These are phyloP conservation scores for Coleophoma crateriformis DNA, from an alignment of 2,329 filamentous ascomycete species.

Conservation along the genomic window DNA sequence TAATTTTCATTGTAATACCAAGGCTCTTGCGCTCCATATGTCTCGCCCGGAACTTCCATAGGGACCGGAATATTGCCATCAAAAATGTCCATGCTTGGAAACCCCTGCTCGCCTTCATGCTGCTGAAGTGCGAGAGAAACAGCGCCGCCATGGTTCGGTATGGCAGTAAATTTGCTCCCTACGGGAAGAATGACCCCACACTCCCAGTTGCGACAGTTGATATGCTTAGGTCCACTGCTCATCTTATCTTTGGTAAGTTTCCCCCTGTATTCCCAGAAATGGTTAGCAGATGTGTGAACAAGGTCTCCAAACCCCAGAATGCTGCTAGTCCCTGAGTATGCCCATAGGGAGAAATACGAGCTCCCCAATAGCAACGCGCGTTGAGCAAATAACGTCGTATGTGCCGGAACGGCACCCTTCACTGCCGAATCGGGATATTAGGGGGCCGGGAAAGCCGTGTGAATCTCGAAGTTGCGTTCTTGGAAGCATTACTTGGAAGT, in stretches of 20 bases:
- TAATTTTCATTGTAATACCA: conserved; percentile 15
- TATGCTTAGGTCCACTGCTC: conserved; percentile 58
- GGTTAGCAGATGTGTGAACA: background rate
- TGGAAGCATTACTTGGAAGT: too few species aligned
- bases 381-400: too few species aligned
- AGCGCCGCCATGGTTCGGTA: background rate
- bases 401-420: too few species aligned
- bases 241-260: conserved; percentile 64
- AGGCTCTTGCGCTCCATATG: conserved; percentile 21
- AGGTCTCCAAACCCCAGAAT: too few species aligned
- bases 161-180: conserved; percentile 7
- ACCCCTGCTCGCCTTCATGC: background rate
- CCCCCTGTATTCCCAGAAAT: conserved; percentile 50
- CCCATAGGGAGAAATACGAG: too few species aligned
- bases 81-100: conserved; percentile 41
- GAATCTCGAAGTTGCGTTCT: too few species aligned
- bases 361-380: too few species aligned
- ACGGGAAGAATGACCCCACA: conserved; percentile 79
- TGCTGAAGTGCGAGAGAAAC: background rate
- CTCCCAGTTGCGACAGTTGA: conserved; percentile 92
- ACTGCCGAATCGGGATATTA: too few species aligned
- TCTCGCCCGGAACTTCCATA: conserved; percentile 52
- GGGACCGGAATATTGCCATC: conserved; percentile 53
- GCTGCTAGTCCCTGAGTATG: too few species aligned
- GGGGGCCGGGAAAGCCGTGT: too few species aligned